A percentile compares a stretch with the other conserved stretches of the same genome.
These are phyloP conservation scores for Mycena pura DNA, from an alignment of 768 basidiomycete species.

Conservation along the genomic window DNA sequence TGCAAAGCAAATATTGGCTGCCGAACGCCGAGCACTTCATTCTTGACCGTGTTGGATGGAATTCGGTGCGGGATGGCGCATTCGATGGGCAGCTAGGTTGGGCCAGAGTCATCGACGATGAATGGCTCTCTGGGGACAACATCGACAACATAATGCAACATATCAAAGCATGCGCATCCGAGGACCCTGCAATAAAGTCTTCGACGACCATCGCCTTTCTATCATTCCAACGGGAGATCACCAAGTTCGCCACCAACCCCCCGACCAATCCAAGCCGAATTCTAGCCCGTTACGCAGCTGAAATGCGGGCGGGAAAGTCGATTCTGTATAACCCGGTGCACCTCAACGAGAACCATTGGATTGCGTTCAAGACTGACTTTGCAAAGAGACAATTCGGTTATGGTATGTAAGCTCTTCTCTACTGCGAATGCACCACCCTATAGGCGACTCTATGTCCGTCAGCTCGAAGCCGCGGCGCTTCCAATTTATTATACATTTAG, in stretches of 20 bases:
- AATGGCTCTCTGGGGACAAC: neutral
- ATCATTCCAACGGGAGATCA: neutral
- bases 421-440: neutral
- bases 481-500: neutral
- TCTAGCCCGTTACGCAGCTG: neutral
- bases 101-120: neutral
- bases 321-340: constrained; percentile 24
- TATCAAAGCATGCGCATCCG: too few relatives aligned
- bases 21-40: too few relatives aligned
- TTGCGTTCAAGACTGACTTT: constrained; percentile 25
- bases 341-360: constrained; percentile 31
- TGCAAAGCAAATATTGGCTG: too few relatives aligned
- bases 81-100: neutral
- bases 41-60: too few relatives aligned
- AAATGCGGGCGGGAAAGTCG: neutral
- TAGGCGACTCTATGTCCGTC: constrained; percentile 1
- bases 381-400: constrained; percentile 6
- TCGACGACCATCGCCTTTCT: neutral
- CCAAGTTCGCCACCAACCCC: neutral
- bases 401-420: constrained; percentile 10
- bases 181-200: neutral
- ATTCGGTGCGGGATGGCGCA: neutral
- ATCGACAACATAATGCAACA: neutral
- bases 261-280: neutral
- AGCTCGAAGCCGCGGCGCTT: neutral